Conservation (phyloP, 768 basidiomycete genomes). For the Rhizopogon vesiculosus region DNA sequence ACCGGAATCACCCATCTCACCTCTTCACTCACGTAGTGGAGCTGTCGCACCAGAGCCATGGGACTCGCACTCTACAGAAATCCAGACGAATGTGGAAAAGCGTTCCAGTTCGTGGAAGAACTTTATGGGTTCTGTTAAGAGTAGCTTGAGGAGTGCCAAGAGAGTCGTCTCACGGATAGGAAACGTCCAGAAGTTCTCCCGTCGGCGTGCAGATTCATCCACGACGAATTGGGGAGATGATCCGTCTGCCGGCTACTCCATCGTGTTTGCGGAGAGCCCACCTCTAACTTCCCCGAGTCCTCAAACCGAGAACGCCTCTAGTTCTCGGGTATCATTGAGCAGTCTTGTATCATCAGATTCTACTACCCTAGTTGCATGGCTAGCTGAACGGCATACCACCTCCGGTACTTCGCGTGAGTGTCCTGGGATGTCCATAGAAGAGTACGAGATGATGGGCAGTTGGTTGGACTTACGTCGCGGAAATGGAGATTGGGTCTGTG, state of each 20-base stretch:
- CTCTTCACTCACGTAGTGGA: constrained; percentile 31
- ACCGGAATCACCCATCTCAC: constrained; percentile 31
- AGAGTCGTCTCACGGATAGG: constrained; percentile 15
- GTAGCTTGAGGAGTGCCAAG: constrained; percentile 12
- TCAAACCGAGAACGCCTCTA: constrained; percentile 11
- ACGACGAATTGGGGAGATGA: neutral
- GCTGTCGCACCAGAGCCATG: constrained; percentile 40
- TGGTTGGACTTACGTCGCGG: constrained; percentile 31
- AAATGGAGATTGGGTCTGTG: constrained; percentile 24
- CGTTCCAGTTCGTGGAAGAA: constrained; percentile 25
- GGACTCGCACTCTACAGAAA: constrained; percentile 17
- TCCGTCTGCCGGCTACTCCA: constrained; percentile 3
- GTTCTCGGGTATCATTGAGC: constrained; percentile 16
- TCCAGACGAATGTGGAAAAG: constrained; percentile 13
- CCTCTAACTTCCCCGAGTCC: constrained; percentile 2
- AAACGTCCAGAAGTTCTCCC: constrained; percentile 8
- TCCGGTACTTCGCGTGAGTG: constrained; percentile 23
- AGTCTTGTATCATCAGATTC: constrained; percentile 32
- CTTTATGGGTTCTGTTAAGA: constrained; percentile 26
- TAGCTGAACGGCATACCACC: constrained; percentile 32
- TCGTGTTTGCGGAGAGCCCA: constrained; percentile 2
- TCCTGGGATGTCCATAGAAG: constrained; percentile 35
- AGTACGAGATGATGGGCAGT: constrained; percentile 46
- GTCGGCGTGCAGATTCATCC: neutral
- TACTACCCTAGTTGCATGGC: constrained; percentile 28